Base-by-base conservation (phyloP, 306 rosid species). In the Dryas alaskensis region DNA sequence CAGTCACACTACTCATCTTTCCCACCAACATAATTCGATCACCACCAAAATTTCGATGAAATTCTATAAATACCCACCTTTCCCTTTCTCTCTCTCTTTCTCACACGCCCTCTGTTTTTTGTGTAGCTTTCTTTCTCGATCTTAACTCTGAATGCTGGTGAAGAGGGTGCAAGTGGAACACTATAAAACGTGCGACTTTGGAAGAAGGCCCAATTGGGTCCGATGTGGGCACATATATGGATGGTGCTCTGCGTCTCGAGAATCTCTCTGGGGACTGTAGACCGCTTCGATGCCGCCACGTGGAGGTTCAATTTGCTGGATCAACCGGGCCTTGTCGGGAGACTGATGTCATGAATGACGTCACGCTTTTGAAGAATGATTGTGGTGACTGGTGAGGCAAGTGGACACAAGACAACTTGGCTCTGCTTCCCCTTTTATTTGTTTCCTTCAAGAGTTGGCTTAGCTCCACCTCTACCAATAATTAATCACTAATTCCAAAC, bases 341-440 rank as follows among this genome's bases (percentile, higher is more conserved):
- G 27, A 72, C 2, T 88, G 89, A 87, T 59, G 91, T 86, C 81
- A 87, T 4, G 85, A 31, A 1, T 87, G 97, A 88, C 65, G 90
- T 84, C 65, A 75, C 63, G 2, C 2, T 14, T 10, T 31, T 1
- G 37, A 31, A 16, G 84, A 81, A 87, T 87, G 77, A 82, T 87
- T 82, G 81, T 65, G 71, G 77, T 50, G 46, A 17, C 37, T 31
- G 51, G 69, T 2, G 42, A 62, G 43, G 77, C 80, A 45, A 79
- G 79, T 78, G 83, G 87, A 80, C 88, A 80, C 22, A 49, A 55
- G 53, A 70, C 81, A 69, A 66, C 72, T 59, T 46, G 84, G 75
- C 69, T 16, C 17, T 67, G 76, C 54, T 54, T 63, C 71, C 72
- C 73, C 79, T 75, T 75, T 61, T 63, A 11, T 54, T 54, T 11